Percentiles rank a stretch among this genome's conserved stretches.
These are phyloP conservation scores for Polychaeton citri DNA, from an alignment of 2,329 filamentous ascomycete genomes.

Conservation along the genomic window DNA sequence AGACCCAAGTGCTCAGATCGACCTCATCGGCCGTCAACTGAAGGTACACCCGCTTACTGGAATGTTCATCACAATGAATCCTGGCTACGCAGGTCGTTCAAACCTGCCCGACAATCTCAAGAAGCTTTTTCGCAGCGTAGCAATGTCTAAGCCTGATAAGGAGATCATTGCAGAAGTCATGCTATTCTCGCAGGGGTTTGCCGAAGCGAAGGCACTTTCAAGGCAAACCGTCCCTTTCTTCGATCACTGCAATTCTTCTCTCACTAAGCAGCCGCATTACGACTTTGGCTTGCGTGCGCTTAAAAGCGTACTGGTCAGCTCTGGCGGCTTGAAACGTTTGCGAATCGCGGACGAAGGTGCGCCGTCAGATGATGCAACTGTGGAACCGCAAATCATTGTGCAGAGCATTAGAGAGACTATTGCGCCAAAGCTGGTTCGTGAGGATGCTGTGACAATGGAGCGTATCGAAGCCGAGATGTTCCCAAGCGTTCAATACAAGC, in stretches of 20 bases:
- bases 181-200: conserved; percentile 99
- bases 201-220: conserved; percentile 82
- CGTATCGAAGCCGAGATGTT: conserved; percentile 75
- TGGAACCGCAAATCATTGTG: conserved; percentile 95
- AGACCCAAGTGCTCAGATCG: conserved; percentile 78
- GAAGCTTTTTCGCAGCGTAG: conserved; percentile 97
- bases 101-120: conserved; percentile 98
- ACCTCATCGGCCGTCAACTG: conserved; percentile 82
- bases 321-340: conserved; percentile 83
- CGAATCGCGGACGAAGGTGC: conserved; percentile 50
- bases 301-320: conserved; percentile 97
- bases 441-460: conserved; percentile 80
- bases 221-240: conserved; percentile 98
- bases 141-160: conserved; percentile 99
- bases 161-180: conserved; percentile 99
- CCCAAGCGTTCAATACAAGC: conserved; percentile 83
- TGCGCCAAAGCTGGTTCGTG: conserved; percentile 87
- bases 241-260: conserved; percentile 64
- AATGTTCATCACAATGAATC: conserved; percentile 99
- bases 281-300: conserved; percentile 95
- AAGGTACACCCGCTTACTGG: conserved; percentile 86
- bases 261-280: conserved; percentile 97
- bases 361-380: conserved; percentile 46
- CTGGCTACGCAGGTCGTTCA: conserved; percentile 93
- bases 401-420: conserved; percentile 98